Percentiles rank a stretch among this genome's conserved stretches.
Conservation (phyloP, 768 basidiomycete species). For the Rhodotorula babjevae region DNA sequence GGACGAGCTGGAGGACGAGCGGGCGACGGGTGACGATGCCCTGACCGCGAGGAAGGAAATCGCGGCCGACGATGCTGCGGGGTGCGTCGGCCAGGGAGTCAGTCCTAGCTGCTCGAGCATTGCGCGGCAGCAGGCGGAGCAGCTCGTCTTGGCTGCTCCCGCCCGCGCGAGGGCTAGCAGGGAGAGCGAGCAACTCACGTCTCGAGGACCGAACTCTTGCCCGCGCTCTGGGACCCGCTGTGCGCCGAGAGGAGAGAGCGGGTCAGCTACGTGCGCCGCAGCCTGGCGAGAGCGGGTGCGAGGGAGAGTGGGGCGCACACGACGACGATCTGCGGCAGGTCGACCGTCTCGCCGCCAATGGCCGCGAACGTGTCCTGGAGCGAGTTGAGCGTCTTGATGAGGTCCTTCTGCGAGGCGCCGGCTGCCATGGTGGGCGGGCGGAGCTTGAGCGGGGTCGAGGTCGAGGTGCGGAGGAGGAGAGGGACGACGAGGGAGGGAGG, state of each 20-base stretch:
- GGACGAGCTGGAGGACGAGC: constrained; percentile 89
- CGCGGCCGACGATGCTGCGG: constrained; percentile 78
- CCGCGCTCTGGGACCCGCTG: constrained; percentile 38
- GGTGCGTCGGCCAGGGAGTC: neutral
- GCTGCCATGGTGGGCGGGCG: neutral
- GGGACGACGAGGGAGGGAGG: neutral
- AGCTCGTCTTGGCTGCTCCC: too few species aligned
- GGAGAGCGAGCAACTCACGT: constrained; percentile 59
- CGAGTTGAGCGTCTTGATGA: constrained; percentile 2
- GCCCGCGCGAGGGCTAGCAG: neutral
- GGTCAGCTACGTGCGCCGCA: neutral
- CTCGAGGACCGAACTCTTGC: constrained; percentile 57
- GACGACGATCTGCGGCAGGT: constrained; percentile 52
- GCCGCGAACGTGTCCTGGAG: constrained; percentile 30
- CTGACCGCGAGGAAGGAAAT: constrained; percentile 50
- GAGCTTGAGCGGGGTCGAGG: neutral
- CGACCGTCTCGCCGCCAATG: constrained; percentile 48
- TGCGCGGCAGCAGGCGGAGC: neutral
- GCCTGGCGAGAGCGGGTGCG: neutral
- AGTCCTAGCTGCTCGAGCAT: neutral
- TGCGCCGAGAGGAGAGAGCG: too few species aligned
- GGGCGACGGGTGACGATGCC: constrained; percentile 97
- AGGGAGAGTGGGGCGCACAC: constrained; percentile 36
- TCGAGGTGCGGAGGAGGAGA: neutral
- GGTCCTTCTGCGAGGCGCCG: neutral